Percentiles rank a stretch among this genome's conserved stretches.
phyloP scores from a whole-genome alignment of 192 early-diverging fungal genomes.

The Coemansia sp. region DNA sequence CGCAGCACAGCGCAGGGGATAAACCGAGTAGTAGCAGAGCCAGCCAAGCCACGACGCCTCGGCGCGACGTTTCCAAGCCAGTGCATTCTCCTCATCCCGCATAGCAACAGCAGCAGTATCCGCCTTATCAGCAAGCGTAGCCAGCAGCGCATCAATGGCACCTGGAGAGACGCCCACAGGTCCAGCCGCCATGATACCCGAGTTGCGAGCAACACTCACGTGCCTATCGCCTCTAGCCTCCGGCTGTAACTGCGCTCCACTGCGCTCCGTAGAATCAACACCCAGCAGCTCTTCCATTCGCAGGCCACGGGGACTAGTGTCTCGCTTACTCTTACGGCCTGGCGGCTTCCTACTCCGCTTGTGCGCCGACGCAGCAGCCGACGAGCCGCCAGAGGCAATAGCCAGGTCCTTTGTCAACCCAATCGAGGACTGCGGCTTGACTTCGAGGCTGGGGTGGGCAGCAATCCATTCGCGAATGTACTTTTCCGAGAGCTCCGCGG shows the following conservation, averaged over 20 bases:
- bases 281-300: conserved; percentile 50
- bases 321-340: conserved; percentile 15
- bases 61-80: conserved; percentile 16
- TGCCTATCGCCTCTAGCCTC: background rate
- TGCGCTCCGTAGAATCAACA: background rate
- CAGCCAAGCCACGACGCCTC: conserved; percentile 26
- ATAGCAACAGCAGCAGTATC: background rate
- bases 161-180: background rate
- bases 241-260: background rate
- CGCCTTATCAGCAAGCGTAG: background rate
- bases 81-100: background rate
- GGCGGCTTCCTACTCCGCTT: conserved; percentile 11
- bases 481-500: conserved; percentile 41
- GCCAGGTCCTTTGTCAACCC: background rate
- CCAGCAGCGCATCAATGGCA: background rate
- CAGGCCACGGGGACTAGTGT: conserved; percentile 40
- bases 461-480: conserved; percentile 49
- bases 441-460: conserved; percentile 35
- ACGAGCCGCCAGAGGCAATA: background rate
- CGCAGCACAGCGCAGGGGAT: conserved; percentile 7
- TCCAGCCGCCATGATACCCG: background rate
- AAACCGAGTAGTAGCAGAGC: conserved; percentile 24
- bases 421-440: conserved; percentile 21
- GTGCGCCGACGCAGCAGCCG: background rate
- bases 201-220: background rate